Conservation (phyloP, 768 basidiomycete genomes). For the Podaxis sp. region DNA sequence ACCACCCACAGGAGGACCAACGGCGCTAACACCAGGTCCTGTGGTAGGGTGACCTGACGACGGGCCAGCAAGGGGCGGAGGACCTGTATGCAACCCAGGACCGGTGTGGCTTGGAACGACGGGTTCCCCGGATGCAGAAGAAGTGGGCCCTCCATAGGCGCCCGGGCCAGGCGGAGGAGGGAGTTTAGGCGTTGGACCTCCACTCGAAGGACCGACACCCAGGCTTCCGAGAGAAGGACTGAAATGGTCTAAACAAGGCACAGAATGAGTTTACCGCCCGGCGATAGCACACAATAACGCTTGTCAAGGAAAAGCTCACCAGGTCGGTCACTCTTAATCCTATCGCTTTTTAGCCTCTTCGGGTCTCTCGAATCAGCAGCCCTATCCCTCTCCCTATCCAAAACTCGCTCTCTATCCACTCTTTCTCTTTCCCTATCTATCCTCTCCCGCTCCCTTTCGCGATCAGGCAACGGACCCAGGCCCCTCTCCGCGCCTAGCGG, state of each 20-base stretch:
- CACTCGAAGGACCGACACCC: constrained; percentile 10
- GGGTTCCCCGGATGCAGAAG: constrained; percentile 9
- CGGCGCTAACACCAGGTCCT: constrained; percentile 11
- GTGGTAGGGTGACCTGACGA: constrained; percentile 13
- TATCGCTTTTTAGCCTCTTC: constrained; percentile 13
- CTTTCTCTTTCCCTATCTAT: constrained; percentile 24
- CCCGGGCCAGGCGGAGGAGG: constrained; percentile 19
- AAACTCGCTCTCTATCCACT: constrained; percentile 23
- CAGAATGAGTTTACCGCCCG: not conserved
- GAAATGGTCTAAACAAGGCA: constrained; percentile 18
- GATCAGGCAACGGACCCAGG: constrained; percentile 11
- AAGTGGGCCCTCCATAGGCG: constrained; percentile 5
- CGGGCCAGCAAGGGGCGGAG: constrained; percentile 12
- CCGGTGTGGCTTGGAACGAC: constrained; percentile 8
- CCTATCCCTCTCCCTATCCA: constrained; percentile 15
- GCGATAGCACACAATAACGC: not conserved
- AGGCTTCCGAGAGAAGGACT: constrained; percentile 19
- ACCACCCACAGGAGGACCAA: not conserved
- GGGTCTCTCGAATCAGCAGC: constrained; percentile 13
- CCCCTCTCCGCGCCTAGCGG: constrained; percentile 20
- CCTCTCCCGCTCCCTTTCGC: constrained; percentile 25
- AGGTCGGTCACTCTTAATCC: constrained; percentile 10
- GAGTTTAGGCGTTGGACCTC: constrained; percentile 16
- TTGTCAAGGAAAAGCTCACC: constrained; percentile 11
- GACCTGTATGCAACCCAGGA: constrained; percentile 11